These are phyloP conservation scores for Podospora bellae-mahoneyi DNA, from an alignment of 495 filamentous ascomycete genomes.

Conservation along the genomic window DNA sequence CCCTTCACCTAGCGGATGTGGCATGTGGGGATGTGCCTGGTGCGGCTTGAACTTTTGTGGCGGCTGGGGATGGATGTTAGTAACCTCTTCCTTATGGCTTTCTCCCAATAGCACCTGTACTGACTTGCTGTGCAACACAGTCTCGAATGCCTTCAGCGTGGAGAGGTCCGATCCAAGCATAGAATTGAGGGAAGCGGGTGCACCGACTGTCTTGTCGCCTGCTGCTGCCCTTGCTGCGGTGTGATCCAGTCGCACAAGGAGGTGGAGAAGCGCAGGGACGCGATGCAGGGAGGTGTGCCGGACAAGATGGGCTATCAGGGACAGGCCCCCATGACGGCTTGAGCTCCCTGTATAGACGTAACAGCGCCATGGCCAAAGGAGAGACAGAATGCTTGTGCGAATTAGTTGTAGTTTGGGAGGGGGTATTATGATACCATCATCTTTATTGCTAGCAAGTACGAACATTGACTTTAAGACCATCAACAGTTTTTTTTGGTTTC, in stretches of 20 bases:
- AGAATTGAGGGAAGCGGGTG: constrained; percentile 51
- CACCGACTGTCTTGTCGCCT: constrained; percentile 52
- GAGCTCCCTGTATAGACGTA: too few species aligned
- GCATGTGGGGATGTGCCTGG: constrained; percentile 42
- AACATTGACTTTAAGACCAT: neutral
- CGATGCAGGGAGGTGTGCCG: constrained; percentile 5
- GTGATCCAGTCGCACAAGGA: constrained; percentile 41
- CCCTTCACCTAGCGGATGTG: constrained; percentile 40
- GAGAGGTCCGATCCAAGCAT: constrained; percentile 51
- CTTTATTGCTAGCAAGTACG: neutral
- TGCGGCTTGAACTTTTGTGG: constrained; percentile 26
- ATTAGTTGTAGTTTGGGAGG: too few species aligned
- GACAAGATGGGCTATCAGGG: constrained; percentile 30
- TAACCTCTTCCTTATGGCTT: neutral
- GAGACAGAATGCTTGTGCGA: too few species aligned
- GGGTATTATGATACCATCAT: too few species aligned
- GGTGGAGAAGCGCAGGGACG: constrained; percentile 31
- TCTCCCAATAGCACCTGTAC: neutral
- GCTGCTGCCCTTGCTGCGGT: constrained; percentile 52
- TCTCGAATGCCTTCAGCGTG: constrained; percentile 50
- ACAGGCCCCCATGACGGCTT: constrained; percentile 19
- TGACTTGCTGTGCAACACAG: constrained; percentile 4
- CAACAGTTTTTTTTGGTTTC: neutral
- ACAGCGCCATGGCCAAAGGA: too few species aligned
- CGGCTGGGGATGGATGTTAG: constrained; percentile 34